Percentiles rank a stretch among this genome's conserved stretches.
Evolutionary conservation across 768 basidiomycete genomes (phyloP).

Genomic region (Boletus insuetus): DNA sequence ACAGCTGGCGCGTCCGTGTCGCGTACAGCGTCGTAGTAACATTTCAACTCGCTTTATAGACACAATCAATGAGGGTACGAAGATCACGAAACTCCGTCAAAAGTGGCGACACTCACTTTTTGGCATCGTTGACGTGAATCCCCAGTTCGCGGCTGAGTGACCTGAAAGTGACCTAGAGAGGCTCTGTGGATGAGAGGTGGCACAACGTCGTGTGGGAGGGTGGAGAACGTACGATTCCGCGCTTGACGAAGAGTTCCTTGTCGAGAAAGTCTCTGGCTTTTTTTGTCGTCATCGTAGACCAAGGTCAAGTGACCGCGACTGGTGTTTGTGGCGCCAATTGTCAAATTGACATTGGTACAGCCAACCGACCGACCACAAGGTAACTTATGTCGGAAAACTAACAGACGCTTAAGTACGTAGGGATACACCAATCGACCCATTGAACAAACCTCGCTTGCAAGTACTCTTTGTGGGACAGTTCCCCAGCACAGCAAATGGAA

Average conservation of each 20-base stretch:
- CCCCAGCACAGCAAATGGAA: too few species aligned
- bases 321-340: conserved; percentile 4
- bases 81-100: too few species aligned
- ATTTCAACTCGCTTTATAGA: conserved; percentile 55
- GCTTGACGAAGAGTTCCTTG: conserved; percentile 45
- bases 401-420: too few species aligned
- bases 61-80: neutral
- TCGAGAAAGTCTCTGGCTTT: conserved; percentile 40
- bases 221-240: conserved; percentile 38
- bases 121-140: conserved; percentile 75
- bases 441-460: too few species aligned
- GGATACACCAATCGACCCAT: too few species aligned
- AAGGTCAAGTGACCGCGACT: too few species aligned
- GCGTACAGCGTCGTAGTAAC: conserved; percentile 47
- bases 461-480: too few species aligned
- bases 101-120: conserved; percentile 52
- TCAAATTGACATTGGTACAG: too few species aligned
- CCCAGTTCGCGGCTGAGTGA: conserved; percentile 68
- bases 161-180: conserved; percentile 70
- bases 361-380: neutral
- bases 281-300: conserved; percentile 24
- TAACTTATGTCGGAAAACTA: too few species aligned
- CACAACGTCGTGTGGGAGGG: neutral
- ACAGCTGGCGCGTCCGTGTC: conserved; percentile 30
- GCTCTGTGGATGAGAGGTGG: neutral